Percentiles rank a stretch among this genome's conserved stretches.
phyloP scores from a whole-genome alignment of 2,329 filamentous ascomycete genomes.

The Dichotomopilus funicola region DNA sequence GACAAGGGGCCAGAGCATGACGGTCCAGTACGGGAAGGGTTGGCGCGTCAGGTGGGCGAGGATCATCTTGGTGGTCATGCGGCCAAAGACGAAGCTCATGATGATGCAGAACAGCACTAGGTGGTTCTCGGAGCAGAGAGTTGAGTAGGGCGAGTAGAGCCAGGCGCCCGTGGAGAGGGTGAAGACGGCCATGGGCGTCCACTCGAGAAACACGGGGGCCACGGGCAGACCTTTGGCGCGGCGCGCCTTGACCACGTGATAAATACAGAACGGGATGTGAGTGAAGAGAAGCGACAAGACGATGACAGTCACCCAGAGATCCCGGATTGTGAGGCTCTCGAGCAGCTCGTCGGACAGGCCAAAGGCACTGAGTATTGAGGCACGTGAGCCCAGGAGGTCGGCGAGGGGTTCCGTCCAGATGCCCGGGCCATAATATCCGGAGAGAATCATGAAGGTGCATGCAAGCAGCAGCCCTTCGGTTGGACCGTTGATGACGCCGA shows the following conservation, averaged over 20 bases:
- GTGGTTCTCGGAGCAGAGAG: conserved; percentile 74
- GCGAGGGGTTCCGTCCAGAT: conserved; percentile 77
- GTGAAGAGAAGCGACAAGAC: conserved; percentile 57
- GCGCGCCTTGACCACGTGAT: conserved; percentile 76
- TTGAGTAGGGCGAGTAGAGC: conserved; percentile 86
- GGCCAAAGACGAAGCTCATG: conserved; percentile 94
- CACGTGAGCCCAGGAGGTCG: conserved; percentile 54
- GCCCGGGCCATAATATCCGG: conserved; percentile 78
- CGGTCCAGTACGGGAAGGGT: conserved; percentile 94
- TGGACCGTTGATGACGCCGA: conserved; percentile 94
- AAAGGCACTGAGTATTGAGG: conserved; percentile 23
- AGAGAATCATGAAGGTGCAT: conserved; percentile 75
- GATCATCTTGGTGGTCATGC: conserved; percentile 99
- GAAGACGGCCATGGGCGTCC: conserved; percentile 84
- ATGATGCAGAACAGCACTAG: conserved; percentile 88
- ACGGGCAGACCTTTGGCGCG: conserved; percentile 65
- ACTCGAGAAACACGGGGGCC: conserved; percentile 81
- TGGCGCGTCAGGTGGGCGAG: conserved; percentile 89
- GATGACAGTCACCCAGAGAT: conserved; percentile 78
- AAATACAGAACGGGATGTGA: conserved; percentile 83
- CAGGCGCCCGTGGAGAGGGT: conserved; percentile 69
- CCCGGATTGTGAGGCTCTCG: conserved; percentile 68
- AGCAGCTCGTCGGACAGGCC: conserved; percentile 48
- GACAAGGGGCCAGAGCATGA: conserved; percentile 80
- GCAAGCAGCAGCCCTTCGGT: conserved; percentile 93